Evolutionary conservation across 2,329 filamentous ascomycete species (phyloP), one percentile per base, ranked within the genome.

Genomic region (Xylaria sp.): DNA sequence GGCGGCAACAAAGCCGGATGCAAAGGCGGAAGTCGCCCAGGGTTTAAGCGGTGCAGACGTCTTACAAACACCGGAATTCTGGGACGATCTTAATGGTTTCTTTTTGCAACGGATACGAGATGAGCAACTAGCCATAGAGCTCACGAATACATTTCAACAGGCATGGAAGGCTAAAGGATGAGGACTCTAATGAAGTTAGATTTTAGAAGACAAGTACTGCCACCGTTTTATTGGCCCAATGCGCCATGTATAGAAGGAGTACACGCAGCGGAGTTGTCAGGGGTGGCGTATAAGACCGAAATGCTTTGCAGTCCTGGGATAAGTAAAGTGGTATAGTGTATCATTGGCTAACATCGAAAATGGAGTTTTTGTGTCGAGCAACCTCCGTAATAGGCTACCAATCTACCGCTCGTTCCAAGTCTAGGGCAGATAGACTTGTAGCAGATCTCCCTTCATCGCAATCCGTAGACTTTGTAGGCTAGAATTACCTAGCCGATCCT

Each of bases 51-150:
- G 86, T 39, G 81, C 81, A 62, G 86, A 87, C 32, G 85, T 91
- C 21, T 77, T 97, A 71, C 82, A 88, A 76, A 91, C 88, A 12
- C 88, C 91, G 6, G 89, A 86, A 64, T 99, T 99, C 78, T 99
- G 96, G 96, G 82, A 81, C 8, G 96, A 98, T 82, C 80, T 99
- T 71, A 89, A 89, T 77, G 92, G 88, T 0, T 98, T 95, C 80
- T 78, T 99, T 78, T 82, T 89, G 76, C 92, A 94, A 82, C 88
- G 93, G 78, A 81, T 97, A 74, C 89, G 91, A 80, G 92, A 97
- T 77, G 89, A 89, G 75, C 81, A 80, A 65, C 80, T 85, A 76
- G 92, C 91, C 0, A 87, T 88, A 72, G 87, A 89, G 74, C 79
- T 95, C 75, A 86, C 86, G 42, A 82, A 79, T 4, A 78, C 92